Conservation (phyloP, 2,329 filamentous ascomycete genomes). For the Drechslerella coelobrocha region DNA sequence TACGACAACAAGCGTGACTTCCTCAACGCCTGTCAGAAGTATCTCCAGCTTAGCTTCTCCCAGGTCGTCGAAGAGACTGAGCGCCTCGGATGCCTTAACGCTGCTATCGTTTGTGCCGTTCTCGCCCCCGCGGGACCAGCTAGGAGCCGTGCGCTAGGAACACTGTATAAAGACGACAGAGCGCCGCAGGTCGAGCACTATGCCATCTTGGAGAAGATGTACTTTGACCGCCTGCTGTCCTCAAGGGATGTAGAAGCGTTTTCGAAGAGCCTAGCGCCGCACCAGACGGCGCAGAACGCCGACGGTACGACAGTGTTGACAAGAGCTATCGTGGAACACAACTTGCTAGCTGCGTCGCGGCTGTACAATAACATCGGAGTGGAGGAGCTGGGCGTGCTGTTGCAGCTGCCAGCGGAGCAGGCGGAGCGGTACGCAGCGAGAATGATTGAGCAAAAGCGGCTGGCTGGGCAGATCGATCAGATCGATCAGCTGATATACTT, state of each 20-base stretch:
- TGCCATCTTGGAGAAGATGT: conserved; percentile 95
- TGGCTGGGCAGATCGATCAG: conserved; percentile 91
- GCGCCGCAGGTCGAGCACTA: conserved; percentile 77
- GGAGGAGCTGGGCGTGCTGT: conserved; percentile 74
- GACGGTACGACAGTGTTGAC: conserved; percentile 93
- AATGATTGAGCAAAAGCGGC: conserved; percentile 93
- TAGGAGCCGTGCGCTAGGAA: conserved; percentile 78
- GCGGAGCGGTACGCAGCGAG: conserved; percentile 89
- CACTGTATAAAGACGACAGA: conserved; percentile 92
- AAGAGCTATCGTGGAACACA: conserved; percentile 94
- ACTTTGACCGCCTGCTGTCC: conserved; percentile 82
- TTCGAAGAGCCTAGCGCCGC: conserved; percentile 76
- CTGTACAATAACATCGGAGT: conserved; percentile 80
- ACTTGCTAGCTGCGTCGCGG: conserved; percentile 82
- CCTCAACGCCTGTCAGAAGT: conserved; percentile 82
- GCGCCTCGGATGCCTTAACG: conserved; percentile 79
- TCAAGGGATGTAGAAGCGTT: conserved; percentile 86
- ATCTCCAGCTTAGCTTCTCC: conserved; percentile 84
- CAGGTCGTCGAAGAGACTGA: conserved; percentile 83
- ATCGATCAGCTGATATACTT: conserved; percentile 89
- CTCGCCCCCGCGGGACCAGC: conserved; percentile 88
- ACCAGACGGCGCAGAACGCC: conserved; percentile 86
- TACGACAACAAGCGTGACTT: conserved; percentile 89
- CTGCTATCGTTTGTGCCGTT: conserved; percentile 89
- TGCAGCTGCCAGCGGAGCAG: conserved; percentile 78